Percentiles rank a stretch among this genome's conserved stretches.
These are phyloP conservation scores for Notholithocarpus densiflorus DNA, from an alignment of 306 rosid species.

Conservation along the genomic window DNA sequence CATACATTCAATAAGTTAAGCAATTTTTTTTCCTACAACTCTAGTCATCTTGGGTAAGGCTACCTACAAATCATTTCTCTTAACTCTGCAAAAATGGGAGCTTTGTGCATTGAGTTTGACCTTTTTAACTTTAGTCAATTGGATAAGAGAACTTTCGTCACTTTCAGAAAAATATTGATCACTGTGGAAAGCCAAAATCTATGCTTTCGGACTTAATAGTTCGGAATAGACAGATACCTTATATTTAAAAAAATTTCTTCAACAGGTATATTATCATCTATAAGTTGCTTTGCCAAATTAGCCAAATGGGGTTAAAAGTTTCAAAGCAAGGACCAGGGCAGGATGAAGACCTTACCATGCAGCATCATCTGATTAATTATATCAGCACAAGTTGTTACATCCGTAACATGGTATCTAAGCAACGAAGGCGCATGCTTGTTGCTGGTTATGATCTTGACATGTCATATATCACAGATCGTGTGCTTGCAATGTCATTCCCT, in stretches of 20 bases:
- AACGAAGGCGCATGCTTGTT: constrained; percentile 85
- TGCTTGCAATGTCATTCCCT: constrained; percentile 95
- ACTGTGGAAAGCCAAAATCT: neutral
- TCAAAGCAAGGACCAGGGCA: constrained; percentile 50
- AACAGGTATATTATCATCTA: constrained; percentile 31
- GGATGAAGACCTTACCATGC: constrained; percentile 35
- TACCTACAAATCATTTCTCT: too few species aligned
- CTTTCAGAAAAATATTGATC: neutral
- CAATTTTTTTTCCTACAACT: neutral
- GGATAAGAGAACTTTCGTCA: neutral
- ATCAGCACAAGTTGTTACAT: constrained; percentile 58
- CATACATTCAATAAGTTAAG: neutral
- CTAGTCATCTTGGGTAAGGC: neutral
- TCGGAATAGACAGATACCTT: constrained; percentile 8
- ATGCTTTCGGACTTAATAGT: constrained; percentile 3
- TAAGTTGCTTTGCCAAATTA: constrained; percentile 28
- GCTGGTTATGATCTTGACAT: constrained; percentile 98
- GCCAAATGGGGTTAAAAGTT: constrained; percentile 65
- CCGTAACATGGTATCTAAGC: constrained; percentile 89
- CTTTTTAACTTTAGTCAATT: neutral
- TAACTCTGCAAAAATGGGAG: too few species aligned
- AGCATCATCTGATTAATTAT: constrained; percentile 60
- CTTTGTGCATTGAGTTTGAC: too few species aligned
- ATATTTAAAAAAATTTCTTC: neutral
- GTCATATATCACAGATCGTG: constrained; percentile 81